Evolutionary conservation across 2,329 filamentous ascomycete species (phyloP).

Genomic region (Aspergillus melleus): DNA sequence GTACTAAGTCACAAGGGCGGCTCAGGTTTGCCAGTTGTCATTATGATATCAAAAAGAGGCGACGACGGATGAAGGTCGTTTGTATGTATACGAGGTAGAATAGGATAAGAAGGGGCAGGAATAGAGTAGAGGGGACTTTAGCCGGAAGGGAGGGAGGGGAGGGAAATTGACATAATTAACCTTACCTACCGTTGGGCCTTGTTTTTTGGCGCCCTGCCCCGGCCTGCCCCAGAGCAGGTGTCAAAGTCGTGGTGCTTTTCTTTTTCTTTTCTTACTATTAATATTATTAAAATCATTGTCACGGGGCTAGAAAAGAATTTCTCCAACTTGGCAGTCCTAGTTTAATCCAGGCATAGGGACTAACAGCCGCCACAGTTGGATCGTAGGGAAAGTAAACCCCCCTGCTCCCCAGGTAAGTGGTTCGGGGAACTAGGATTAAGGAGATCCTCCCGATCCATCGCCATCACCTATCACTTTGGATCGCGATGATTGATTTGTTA

Average conservation of each 20-base stretch:
- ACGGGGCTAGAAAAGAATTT: slow-evolving; percentile 11
- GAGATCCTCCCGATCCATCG: slow-evolving; percentile 18
- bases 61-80: background rate
- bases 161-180: background rate
- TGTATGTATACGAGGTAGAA: background rate
- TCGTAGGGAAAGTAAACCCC: slow-evolving; percentile 6
- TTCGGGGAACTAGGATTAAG: slow-evolving; percentile 15
- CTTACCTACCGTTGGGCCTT: slow-evolving; percentile 1
- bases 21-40: slow-evolving; percentile 19
- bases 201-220: slow-evolving; percentile 5
- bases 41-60: slow-evolving; percentile 7
- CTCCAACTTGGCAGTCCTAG: background rate
- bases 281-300: slow-evolving; percentile 2
- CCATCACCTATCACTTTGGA: slow-evolving; percentile 11
- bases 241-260: background rate
- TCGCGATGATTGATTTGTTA: background rate
- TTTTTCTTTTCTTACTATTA: background rate
- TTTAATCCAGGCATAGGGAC: slow-evolving; percentile 1
- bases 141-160: background rate
- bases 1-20: slow-evolving; percentile 20
- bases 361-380: slow-evolving; percentile 16
- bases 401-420: slow-evolving; percentile 17
- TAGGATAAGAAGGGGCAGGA: background rate
- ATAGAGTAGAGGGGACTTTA: background rate
- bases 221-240: background rate